Evolutionary conservation across 768 basidiomycete genomes (phyloP), one percentile per base, ranked within the genome.

Genomic region (Mycena indigotica): DNA sequence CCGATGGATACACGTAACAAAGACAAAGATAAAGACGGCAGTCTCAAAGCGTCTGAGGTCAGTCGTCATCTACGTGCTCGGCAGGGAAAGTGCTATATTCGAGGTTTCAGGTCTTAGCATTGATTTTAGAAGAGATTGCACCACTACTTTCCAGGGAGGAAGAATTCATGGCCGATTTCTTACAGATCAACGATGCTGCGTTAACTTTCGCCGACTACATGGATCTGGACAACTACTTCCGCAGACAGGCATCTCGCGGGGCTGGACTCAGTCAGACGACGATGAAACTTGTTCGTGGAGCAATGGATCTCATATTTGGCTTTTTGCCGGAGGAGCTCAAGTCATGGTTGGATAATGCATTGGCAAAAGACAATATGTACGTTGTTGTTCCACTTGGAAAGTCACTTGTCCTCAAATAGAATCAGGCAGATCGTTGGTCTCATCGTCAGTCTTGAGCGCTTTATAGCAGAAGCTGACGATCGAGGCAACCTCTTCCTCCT

Each of bases 151-250:
- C 88, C 58, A 82, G 81, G 12, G 95, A 98, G 73, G 86, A 89
- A 65, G 87, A 87, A 28, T 98, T 97, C 72, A 86, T 97, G 59
- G 83, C 88, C 8, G 91, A 95, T 65, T 98, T 98, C 72, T 76
- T 98, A 48, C 94, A 95, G 68, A 89, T 97, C 69, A 93, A 93
- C 61, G 90, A 95, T 59, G 83, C 86, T 21, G 86, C 86, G 17
- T 80, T 94, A 15, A 97, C 96, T 1, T 98, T 94, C 71, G 96
- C 96, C 15, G 96, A 98, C 73, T 94, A 96, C 65, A 92, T 93
- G 85, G 86, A 86, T 44, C 76, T 98, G 57, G 96, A 98, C 69
- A 93, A 86, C 58, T 98, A 97, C 72, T 97, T 97, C 77, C 82
- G 93, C 24, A 78, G 96, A 48, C 93, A 98, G 68, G 96, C 96